Percentiles rank a stretch among this genome's conserved stretches.
These are phyloP conservation scores for Anisodus acutangulus DNA, from an alignment of 257 asterid genomes.

Conservation along the genomic window DNA sequence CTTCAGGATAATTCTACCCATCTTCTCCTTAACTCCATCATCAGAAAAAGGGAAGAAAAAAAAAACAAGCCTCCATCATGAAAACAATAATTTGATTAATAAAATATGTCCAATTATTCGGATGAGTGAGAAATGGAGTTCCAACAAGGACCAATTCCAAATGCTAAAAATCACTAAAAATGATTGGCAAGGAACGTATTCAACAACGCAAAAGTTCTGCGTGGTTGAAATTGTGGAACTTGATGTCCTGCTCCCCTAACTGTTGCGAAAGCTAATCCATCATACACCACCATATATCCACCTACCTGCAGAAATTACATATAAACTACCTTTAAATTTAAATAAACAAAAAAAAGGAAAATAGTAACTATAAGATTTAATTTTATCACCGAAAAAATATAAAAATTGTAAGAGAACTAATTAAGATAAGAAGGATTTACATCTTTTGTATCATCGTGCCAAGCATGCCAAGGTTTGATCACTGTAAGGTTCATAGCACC, in stretches of 20 bases:
- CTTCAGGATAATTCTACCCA: background rate
- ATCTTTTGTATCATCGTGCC: slow-evolving; percentile 39
- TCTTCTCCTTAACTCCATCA: background rate
- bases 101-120: background rate
- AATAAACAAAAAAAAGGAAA: background rate
- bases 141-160: background rate
- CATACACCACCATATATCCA: slow-evolving; percentile 44
- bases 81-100: background rate
- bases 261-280: slow-evolving; percentile 47
- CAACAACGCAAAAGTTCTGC: slow-evolving; percentile 42
- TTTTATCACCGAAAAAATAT: background rate
- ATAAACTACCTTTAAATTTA: background rate
- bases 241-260: slow-evolving; percentile 49
- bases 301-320: slow-evolving; percentile 37
- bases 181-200: slow-evolving; percentile 29
- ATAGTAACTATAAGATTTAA: background rate
- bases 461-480: slow-evolving; percentile 46
- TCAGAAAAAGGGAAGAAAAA: background rate
- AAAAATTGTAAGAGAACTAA: background rate
- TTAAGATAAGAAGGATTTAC: slow-evolving; percentile 11
- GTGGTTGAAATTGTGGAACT: slow-evolving; percentile 50
- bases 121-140: background rate
- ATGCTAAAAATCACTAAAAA: background rate
- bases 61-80: background rate
- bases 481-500: slow-evolving; percentile 47